Evolutionary conservation across 345 rosid genomes (phyloP), one percentile per base, ranked within the genome.

Genomic region (Camelina laxa): DNA sequence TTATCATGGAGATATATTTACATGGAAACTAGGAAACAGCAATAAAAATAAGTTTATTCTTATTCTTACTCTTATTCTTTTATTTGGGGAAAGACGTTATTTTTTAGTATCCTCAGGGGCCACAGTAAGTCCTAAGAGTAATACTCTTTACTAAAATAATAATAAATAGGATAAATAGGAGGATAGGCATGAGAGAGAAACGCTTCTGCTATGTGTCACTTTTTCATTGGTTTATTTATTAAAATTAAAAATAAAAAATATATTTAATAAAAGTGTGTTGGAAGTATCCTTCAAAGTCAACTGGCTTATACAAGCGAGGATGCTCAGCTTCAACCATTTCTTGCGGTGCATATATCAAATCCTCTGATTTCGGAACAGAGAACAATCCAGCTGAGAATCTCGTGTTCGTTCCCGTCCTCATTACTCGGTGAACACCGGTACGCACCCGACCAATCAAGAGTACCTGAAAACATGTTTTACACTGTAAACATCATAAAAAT

Each of bases 341-440:
- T 2, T 73, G 66, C 74, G 64, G 74, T 66, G 75, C 69, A 49
- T 24, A 49, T 42, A 73, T 54, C 50, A 70, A 31, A 44, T 76
- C 64, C 17, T 61, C 16, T 42, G 59, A 63, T 39, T 51, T 73
- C 0, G 75, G 67, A 51, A 63, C 19, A 39, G 81, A 68, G 67
- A 81, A 81, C 22, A 81, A 31, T 19, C 73, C 73, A 24, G 33
- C 50, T 6, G 83, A 78, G 67, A 72, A 56, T 72, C 84, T 81
- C 2, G 75, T 30, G 36, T 73, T 68, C 1, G 27, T 58, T 60
- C 81, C 87, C 45, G 13, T 16, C 83, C 81, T 70, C 66, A 69
- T 70, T 11, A 81, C 87, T 13, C 84, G 75, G 36, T 84, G 84
- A n/a, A 27, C n/a, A 8, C 79, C 66, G 0, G 78, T 33, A n/a